Evolutionary conservation across 345 rosid species (phyloP).

Genomic region (Firmiana major): DNA sequence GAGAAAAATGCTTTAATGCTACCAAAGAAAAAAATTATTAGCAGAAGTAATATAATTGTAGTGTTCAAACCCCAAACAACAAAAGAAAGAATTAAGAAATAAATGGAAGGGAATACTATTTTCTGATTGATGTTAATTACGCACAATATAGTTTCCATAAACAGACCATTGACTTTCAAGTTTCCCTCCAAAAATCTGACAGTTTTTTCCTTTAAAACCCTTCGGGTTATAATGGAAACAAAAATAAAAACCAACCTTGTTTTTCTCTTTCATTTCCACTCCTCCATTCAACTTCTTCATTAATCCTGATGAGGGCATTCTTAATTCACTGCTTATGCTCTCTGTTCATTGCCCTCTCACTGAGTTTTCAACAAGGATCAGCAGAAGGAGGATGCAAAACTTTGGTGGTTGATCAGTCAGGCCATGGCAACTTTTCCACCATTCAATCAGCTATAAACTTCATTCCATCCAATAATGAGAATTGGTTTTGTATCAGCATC

Average conservation of each 20-base stretch:
- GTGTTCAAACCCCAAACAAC: neutral
- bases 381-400: neutral
- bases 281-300: neutral
- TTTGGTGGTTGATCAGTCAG: conserved; percentile 39
- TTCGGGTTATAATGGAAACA: neutral
- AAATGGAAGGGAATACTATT: neutral
- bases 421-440: conserved; percentile 46
- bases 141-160: neutral
- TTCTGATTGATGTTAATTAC: neutral
- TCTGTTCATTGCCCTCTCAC: neutral
- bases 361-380: neutral
- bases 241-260: neutral
- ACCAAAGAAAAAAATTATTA: too few relatives aligned
- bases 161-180: neutral
- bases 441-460: conserved; percentile 60
- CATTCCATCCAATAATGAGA: conserved; percentile 38
- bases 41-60: too few relatives aligned
- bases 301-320: neutral
- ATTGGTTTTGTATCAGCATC: conserved; percentile 54
- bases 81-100: neutral
- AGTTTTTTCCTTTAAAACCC: neutral
- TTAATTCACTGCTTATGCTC: neutral
- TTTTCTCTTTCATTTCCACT: neutral
- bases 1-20: too few relatives aligned
- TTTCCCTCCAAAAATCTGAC: conserved; percentile 1